Evolutionary conservation across 2,329 filamentous ascomycete species (phyloP).

Genomic region (Aspergillus sp.): DNA sequence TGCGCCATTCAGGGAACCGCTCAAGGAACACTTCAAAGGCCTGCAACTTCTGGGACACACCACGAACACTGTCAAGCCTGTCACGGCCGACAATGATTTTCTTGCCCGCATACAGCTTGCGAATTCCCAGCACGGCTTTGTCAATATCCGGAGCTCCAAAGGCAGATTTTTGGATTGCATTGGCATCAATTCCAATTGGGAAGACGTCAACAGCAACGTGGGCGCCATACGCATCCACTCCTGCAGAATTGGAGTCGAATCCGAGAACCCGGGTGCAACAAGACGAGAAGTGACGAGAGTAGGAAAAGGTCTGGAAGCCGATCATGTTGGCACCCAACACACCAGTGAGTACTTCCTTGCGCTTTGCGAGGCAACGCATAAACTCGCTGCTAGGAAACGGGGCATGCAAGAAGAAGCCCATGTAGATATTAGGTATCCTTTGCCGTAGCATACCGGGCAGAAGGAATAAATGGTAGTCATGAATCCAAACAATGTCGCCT

Average conservation of each 20-base stretch:
- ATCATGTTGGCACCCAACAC: constrained; percentile 88
- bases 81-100: constrained; percentile 95
- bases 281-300: constrained; percentile 88
- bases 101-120: constrained; percentile 76
- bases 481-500: constrained; percentile 85
- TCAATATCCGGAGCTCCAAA: constrained; percentile 67
- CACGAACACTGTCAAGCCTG: constrained; percentile 85
- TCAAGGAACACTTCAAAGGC: constrained; percentile 91
- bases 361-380: constrained; percentile 77
- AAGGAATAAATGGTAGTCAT: constrained; percentile 90
- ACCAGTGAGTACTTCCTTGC: constrained; percentile 87
- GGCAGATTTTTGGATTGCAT: constrained; percentile 68
- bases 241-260: constrained; percentile 80
- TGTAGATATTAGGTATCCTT: constrained; percentile 80
- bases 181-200: constrained; percentile 90
- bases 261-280: constrained; percentile 88
- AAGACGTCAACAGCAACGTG: constrained; percentile 90
- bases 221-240: constrained; percentile 82
- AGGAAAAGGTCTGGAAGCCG: constrained; percentile 93
- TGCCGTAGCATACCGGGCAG: constrained; percentile 85
- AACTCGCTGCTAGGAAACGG: constrained; percentile 97
- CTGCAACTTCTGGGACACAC: constrained; percentile 92
- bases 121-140: constrained; percentile 66
- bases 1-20: constrained; percentile 84
- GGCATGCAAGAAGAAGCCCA: constrained; percentile 89